Evolutionary conservation across 306 rosid species (phyloP), one percentile per base, ranked within the genome.

Genomic region (Arachis stenosperma): DNA sequence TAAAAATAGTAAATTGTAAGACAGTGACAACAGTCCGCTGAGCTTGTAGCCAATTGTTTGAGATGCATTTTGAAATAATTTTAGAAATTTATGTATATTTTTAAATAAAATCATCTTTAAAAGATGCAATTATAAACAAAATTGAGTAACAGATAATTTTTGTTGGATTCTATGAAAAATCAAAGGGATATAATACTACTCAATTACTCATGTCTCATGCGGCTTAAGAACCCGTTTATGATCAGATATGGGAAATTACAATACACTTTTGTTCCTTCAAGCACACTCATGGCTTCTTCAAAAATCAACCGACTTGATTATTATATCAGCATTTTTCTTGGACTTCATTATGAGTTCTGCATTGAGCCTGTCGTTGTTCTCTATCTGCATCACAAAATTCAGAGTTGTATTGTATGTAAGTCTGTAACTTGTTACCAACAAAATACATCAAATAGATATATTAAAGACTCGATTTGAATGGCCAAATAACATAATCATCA

Each of bases 351-450:
- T 77, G 62, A 85, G 88, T 83, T 89, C 97, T 5, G 92, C 97
- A 65, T 94, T 94, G 9, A 90, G 89, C 81, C 90, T 75, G 83
- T 94, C 96, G 39, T 94, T 91, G 88, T 91, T 66, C 69, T 91
- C 92, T 63, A 91, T 58, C 98, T 94, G 96, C 79, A 71, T 65
- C 66, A 64, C 44, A 50, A 33, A 58, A 64, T 56, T 51, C 48
- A 57, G 27, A 57, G 27, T 47, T 50, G 33, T 22, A 53, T 47
- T 50, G 46, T 5, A 41, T 53, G 52, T 42, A 36, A 77, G 53
- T 1, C 9, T 60, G 47, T 46, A 36, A 53, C 47, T 10, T 47
- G 7, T 44, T 44, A n/a, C 59, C 60, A 64, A 57, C 70, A n/a
- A 70, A 65, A 73, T 66, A 79, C 57, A 72, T 71, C 47, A 65